Base-by-base conservation (phyloP, 768 basidiomycete species). In the Xanthoconium stramineum region DNA sequence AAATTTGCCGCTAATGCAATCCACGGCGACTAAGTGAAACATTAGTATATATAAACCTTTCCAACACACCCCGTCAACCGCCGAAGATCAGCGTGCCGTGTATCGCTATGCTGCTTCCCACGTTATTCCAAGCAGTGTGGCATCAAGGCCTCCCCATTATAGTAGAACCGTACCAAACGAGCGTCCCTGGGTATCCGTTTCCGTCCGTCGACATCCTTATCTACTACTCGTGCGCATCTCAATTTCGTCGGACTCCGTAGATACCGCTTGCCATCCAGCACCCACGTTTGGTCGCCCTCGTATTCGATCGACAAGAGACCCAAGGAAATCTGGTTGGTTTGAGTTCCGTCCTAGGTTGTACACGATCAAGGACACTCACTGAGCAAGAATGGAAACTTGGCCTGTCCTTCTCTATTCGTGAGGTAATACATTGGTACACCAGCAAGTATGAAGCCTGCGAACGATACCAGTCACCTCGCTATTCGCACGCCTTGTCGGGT, bases 401-500 rank as follows among this genome's bases (percentile, higher is more conserved):
- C 75, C 9, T 74, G 71, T 51, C 77, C 77, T 56, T 75, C 74
- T 45, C 76, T 75, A 61, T 82, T 85, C 17, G 92, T 91, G 40
- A 92, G 66, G 65, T 90, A 93, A 64, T 92, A 94, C 45, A 94
- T 79, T 1, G 92, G 92, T 48, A 94, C 74, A 8, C 92, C 92
- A 54, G 82, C 82, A 36, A 85, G 75, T 14, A 94, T 83, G 62
- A 94, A 94, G 4, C 80, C 91, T 93, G 62, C 43, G 29, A 57
- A 47, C 17, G 47, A 39, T 11, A 44, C 15, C 38, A 39, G 40
- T 58, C 33, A 57, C 50, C 38, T 3, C 4, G 50, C 15, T 20
- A 14, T 10, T 50, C 33, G 29, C 12, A 40, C 28, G 37, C 19
- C 24, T 47, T 45, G 30, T 24, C 9, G 29, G 12, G 13, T 12